Evolutionary conservation across 306 rosid genomes (phyloP).

Genomic region (Vigna unguiculata): DNA sequence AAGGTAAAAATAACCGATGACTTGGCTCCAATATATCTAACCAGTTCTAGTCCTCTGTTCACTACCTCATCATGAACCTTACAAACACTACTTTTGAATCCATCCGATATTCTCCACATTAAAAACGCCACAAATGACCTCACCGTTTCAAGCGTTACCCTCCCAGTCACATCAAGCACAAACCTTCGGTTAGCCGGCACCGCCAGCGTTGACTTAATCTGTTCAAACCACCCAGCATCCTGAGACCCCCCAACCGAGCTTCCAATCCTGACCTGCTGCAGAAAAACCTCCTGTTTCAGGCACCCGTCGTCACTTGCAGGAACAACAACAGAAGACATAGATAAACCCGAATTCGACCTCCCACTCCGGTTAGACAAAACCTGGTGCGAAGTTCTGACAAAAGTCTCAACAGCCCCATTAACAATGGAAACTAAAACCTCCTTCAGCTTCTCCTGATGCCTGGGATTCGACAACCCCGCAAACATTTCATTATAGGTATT

Average conservation of each 20-base stretch:
- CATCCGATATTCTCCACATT: slow-evolving; percentile 67
- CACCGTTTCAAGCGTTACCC: slow-evolving; percentile 77
- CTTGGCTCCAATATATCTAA: slow-evolving; percentile 79
- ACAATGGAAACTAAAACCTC: slow-evolving; percentile 73
- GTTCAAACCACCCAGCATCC: slow-evolving; percentile 65
- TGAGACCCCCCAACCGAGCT: slow-evolving; percentile 40
- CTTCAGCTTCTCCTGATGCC: slow-evolving; percentile 66
- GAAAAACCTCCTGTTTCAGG: slow-evolving; percentile 50
- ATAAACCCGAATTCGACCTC: slow-evolving; percentile 33
- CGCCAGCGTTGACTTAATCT: slow-evolving; percentile 75
- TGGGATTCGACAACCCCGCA: slow-evolving; percentile 81
- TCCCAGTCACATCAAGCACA: slow-evolving; percentile 83
- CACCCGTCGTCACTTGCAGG: slow-evolving; percentile 42
- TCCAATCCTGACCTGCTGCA: slow-evolving; percentile 45
- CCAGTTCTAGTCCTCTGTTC: slow-evolving; percentile 70
- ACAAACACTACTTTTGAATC: slow-evolving; percentile 63
- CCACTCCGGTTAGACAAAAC: slow-evolving; percentile 61
- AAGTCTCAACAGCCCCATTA: slow-evolving; percentile 90
- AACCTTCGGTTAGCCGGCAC: slow-evolving; percentile 79
- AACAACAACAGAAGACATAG: slow-evolving; percentile 41
- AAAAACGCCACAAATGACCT: slow-evolving; percentile 73
- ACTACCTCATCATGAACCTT: slow-evolving; percentile 67
- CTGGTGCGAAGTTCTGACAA: slow-evolving; percentile 80
- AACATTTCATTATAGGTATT: slow-evolving; percentile 75
- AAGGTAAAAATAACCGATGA: slow-evolving; percentile 80